Base-by-base conservation (phyloP, 2,329 filamentous ascomycete species). In the Knoxdaviesia proteae region DNA sequence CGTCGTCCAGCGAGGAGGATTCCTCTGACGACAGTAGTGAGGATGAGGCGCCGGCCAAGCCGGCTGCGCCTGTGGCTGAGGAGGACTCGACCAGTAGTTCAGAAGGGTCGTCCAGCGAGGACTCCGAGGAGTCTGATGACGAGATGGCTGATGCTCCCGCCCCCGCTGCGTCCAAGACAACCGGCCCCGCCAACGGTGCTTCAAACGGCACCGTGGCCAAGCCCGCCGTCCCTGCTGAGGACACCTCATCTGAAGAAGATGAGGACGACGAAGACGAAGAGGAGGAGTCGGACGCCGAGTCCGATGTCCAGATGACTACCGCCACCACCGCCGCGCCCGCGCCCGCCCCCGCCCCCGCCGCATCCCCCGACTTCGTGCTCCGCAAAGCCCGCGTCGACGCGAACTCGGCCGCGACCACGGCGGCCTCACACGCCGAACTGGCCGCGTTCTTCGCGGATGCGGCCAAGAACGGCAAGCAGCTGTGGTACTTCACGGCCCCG, bases 401-500 rank as follows among this genome's bases (percentile, higher is more conserved):
- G 45, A 57, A 55, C 29, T 20, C 20, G 20, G 20, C 20, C 52
- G 56, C 29, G 53, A 58, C n/a, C 58, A 61, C 48, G 51, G 59
- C 49, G 20, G 20, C 20, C 20, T 20, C 20, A 2, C 54, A 61
- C 53, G 56, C 66, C 50, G 60, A 70, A 52, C 58, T 72, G 46
- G 56, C 67, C 6, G 61, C 68, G 29, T 58, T 78, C 42, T 74
- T 81, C 50, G 68, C 62, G 51, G 63, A 70, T 45, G 66, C 68
- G 43, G 70, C 72, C 50, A 55, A 78, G 6, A 61, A 74, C 44
- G 77, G 77, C 47, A 84, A 84, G 61, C 76, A 86, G 54, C 64
- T 86, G 46, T 87, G 80, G 81, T 82, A 84, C 55, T 83, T 87
- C 50, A 82, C 77, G 7, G 76, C 78, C 4, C 81, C 81, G 2